Conservation (phyloP, 2,329 filamentous ascomycete genomes). For the Sordariomycetes sp. region DNA sequence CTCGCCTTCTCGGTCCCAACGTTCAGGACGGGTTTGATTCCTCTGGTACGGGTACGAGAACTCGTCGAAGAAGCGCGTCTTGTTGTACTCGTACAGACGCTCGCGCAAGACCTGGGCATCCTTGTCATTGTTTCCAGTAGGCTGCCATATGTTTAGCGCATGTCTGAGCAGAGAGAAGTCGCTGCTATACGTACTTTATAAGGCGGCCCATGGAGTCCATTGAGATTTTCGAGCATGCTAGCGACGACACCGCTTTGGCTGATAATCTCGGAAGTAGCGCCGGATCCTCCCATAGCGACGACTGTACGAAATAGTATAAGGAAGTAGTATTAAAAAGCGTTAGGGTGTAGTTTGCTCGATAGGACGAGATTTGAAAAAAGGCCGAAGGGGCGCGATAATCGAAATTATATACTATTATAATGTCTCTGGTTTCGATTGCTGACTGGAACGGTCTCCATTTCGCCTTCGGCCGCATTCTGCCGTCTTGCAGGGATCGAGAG, state of each 20-base stretch:
- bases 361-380: constrained; percentile 1
- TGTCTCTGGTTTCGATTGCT: constrained; percentile 1
- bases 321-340: background rate
- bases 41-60: constrained; percentile 3
- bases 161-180: constrained; percentile 1
- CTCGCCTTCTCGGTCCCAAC: constrained; percentile 3
- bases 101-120: constrained; percentile 2
- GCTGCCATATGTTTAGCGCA: constrained; percentile 2
- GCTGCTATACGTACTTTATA: constrained; percentile 1
- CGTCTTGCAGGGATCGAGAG: too few species aligned
- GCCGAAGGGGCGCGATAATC: constrained; percentile 1
- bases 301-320: constrained; percentile 2
- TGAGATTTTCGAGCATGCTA: constrained; percentile 1
- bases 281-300: constrained; percentile 1
- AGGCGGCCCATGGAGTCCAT: constrained; percentile 2
- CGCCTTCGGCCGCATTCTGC: constrained; percentile 1
- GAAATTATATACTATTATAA: constrained; percentile 1
- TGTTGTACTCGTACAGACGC: constrained; percentile 4
- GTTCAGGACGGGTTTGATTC: constrained; percentile 3
- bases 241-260: constrained; percentile 1
- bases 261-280: constrained; percentile 2
- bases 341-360: constrained; percentile 1
- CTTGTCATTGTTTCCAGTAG: constrained; percentile 3
- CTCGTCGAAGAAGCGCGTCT: constrained; percentile 2
- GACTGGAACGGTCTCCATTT: background rate